Evolutionary conservation across 2,329 filamentous ascomycete genomes (phyloP).

Genomic region (Aspergillus fructus): DNA sequence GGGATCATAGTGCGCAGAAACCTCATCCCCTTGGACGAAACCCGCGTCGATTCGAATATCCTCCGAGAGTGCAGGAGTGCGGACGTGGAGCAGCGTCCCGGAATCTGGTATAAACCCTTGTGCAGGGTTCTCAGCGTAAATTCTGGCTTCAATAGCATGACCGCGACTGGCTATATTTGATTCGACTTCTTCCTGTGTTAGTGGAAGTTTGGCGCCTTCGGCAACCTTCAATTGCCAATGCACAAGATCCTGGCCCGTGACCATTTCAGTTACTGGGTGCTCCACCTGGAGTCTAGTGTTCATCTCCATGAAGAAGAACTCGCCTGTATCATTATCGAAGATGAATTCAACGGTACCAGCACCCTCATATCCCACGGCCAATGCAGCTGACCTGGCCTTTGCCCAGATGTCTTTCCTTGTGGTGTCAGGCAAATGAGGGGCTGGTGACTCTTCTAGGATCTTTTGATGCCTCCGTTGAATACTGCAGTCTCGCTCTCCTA

Average conservation of each 20-base stretch:
- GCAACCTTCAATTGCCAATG: conserved; percentile 94
- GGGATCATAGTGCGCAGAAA: conserved; percentile 93
- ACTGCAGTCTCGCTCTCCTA: conserved; percentile 66
- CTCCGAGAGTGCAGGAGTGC: conserved; percentile 66
- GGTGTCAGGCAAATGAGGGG: conserved; percentile 59
- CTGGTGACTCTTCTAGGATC: conserved; percentile 65
- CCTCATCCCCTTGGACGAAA: conserved; percentile 85
- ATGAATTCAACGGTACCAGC: conserved; percentile 69
- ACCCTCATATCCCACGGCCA: conserved; percentile 65
- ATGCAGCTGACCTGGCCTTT: conserved; percentile 62
- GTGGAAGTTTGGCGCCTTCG: conserved; percentile 64
- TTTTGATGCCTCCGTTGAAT: conserved; percentile 67
- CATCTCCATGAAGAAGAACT: conserved; percentile 73
- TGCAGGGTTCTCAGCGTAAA: conserved; percentile 93
- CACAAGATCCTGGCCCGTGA: conserved; percentile 76
- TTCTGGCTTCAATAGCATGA: conserved; percentile 90
- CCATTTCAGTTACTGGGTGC: conserved; percentile 86
- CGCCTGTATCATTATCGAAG: conserved; percentile 64
- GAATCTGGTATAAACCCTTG: conserved; percentile 93
- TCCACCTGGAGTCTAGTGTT: conserved; percentile 89
- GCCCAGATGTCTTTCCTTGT: conserved; percentile 65
- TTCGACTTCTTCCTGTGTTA: conserved; percentile 66
- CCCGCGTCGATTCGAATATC: conserved; percentile 90
- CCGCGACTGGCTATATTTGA: conserved; percentile 71
- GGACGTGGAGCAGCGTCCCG: conserved; percentile 78